Evolutionary conservation across 306 rosid genomes (phyloP), one percentile per base, ranked within the genome.

Genomic region (Benincasa hispida): DNA sequence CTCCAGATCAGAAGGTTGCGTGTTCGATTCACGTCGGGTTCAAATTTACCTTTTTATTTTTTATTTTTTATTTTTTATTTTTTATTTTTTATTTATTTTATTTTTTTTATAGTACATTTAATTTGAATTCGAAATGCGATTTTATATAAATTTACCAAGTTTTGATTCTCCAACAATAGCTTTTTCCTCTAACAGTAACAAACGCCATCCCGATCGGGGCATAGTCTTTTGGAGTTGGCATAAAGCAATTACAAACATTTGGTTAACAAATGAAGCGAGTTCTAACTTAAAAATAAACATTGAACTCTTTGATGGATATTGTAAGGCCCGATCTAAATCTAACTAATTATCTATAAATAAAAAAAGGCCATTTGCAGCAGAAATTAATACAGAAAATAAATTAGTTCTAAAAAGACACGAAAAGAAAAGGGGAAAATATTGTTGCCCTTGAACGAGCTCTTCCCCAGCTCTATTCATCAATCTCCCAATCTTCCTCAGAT

Each of bases 401-500:
- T 48, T 47, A 11, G 27, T n/a, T 34, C 24, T 10, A n/a, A 19
- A 35, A 18, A 14, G 13, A 32, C 21, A 60, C 15, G 0, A 35
- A 18, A 10, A 15, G 45, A 19, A 2, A 15, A 3, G 14, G 15
- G 19, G 15, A 1, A 1, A 21, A 21, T 10, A 11, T 69, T 12
- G 35, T 41, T 69, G 57, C 13, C 15, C 75, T 24, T 0, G 58
- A 21, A n/a, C 39, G 2, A 45, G 22, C 41, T 7, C 22, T 70
- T 45, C 24, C 24, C 27, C 50, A n/a, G 51, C 27, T 65, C 51
- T 70, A 70, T 45, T 6, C 57, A 70, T 70, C 75, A 47, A 45
- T 22, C 57, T 47, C 57, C 75, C 75, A 70, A 47, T 70, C 75
- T 47, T 70, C 57, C 39, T 70, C 75, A 25, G 57, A 70, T 24